Evolutionary conservation across 2,329 filamentous ascomycete species (phyloP).

Genomic region (Penicillium psychrosexuale): DNA sequence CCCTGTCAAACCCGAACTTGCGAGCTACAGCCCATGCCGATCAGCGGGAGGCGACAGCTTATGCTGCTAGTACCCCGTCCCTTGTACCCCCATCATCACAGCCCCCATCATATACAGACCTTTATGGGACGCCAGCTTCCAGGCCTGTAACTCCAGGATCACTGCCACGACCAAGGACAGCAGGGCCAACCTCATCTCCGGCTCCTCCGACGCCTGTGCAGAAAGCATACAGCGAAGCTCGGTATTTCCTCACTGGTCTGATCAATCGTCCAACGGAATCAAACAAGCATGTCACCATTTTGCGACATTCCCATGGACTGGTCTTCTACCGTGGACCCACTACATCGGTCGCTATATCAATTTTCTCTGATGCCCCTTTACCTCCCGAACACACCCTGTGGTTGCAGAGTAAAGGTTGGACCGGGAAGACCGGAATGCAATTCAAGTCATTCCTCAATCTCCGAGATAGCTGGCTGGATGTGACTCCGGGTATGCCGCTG

Average conservation of each 20-base stretch:
- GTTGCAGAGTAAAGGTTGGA: conserved; percentile 66
- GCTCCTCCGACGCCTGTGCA: conserved; percentile 22
- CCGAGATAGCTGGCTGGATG: conserved; percentile 62
- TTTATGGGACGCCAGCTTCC: conserved; percentile 13
- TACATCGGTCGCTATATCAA: conserved; percentile 62
- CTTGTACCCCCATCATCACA: conserved; percentile 7
- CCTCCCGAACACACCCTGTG: conserved; percentile 60
- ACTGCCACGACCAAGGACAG: conserved; percentile 15
- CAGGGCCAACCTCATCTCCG: conserved; percentile 6
- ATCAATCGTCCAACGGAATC: conserved; percentile 62
- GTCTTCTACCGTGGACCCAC: conserved; percentile 65
- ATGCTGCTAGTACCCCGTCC: conserved; percentile 12
- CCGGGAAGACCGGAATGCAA: conserved; percentile 66
- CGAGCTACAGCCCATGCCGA: conserved; percentile 17
- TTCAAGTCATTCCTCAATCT: conserved; percentile 61
- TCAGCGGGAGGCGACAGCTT: conserved; percentile 2
- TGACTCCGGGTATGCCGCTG: conserved; percentile 58
- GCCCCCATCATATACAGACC: conserved; percentile 21
- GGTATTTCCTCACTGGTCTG: conserved; percentile 64
- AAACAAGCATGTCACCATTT: conserved; percentile 63
- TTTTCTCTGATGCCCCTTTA: conserved; percentile 59
- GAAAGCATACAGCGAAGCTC: conserved; percentile 51
- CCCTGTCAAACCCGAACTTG: conserved; percentile 24
- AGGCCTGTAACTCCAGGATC: not conserved
- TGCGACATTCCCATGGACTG: conserved; percentile 63